Evolutionary conservation across 169 alveolate genomes (phyloP).

Genomic region (Cryptosporidium meleagridis): DNA sequence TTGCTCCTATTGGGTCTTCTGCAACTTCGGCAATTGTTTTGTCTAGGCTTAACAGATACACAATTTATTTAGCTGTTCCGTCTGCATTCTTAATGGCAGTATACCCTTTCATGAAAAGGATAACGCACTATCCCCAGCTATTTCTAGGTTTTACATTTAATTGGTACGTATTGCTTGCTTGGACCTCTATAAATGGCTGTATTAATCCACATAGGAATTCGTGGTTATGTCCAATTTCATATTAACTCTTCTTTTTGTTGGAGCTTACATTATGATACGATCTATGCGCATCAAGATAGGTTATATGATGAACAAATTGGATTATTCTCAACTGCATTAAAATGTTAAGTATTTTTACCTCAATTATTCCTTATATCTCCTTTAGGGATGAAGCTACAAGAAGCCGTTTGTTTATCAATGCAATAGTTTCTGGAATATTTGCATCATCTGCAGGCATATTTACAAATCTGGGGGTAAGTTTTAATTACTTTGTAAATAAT

Average conservation of each 20-base stretch:
- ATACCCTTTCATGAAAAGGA: constrained; percentile 92
- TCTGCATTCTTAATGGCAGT: constrained; percentile 83
- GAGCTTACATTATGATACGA: constrained; percentile 93
- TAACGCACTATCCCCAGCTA: constrained; percentile 89
- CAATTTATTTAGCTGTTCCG: constrained; percentile 77
- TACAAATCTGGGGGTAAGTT: not conserved
- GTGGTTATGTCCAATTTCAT: constrained; percentile 76
- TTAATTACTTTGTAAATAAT: not conserved
- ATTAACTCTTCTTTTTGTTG: constrained; percentile 84
- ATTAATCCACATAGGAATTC: constrained; percentile 80
- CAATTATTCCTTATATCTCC: not conserved
- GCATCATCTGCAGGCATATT: not conserved
- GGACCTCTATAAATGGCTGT: constrained; percentile 80
- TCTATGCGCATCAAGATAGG: constrained; percentile 95
- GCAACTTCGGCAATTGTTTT: constrained; percentile 78
- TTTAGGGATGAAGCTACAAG: not conserved
- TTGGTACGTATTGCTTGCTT: constrained; percentile 88
- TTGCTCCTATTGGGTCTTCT: constrained; percentile 78
- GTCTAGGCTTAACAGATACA: constrained; percentile 72
- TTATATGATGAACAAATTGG: constrained; percentile 88
- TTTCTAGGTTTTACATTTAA: constrained; percentile 92
- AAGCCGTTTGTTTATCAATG: not conserved
- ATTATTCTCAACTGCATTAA: constrained; percentile 91
- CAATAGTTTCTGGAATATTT: not conserved
- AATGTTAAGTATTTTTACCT: constrained; percentile 79